Evolutionary conservation across 106 monocot genomes (phyloP).

Genomic region (Apostasia ramifera): DNA sequence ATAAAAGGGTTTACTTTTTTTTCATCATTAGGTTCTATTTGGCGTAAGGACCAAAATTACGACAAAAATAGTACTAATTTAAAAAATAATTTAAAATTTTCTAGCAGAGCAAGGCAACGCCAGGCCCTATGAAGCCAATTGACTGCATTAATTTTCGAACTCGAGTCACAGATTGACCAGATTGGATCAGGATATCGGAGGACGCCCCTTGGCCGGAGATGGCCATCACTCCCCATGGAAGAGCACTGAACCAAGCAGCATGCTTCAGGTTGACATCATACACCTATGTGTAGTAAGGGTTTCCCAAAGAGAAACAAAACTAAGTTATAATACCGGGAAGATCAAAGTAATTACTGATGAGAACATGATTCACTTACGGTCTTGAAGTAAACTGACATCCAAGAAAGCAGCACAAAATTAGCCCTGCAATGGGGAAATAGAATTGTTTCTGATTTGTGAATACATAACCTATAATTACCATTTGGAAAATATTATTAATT

Average conservation of each 20-base stretch:
- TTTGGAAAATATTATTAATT: too few relatives aligned
- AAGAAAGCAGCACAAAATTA: constrained; percentile 93
- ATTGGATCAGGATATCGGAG: constrained; percentile 74
- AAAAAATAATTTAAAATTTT: too few relatives aligned
- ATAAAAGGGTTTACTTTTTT: too few relatives aligned
- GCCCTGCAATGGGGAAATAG: constrained; percentile 37
- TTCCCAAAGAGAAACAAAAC: neutral
- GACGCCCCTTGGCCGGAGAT: constrained; percentile 75
- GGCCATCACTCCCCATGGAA: constrained; percentile 90
- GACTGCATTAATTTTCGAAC: constrained; percentile 94
- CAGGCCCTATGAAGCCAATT: constrained; percentile 86
- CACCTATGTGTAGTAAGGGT: constrained; percentile 33
- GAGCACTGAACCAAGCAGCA: constrained; percentile 96
- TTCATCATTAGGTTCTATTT: too few relatives aligned
- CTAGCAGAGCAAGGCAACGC: constrained; percentile 56
- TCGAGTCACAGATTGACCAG: constrained; percentile 37
- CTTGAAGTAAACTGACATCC: constrained; percentile 97
- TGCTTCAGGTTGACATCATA: constrained; percentile 84
- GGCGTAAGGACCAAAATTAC: too few relatives aligned
- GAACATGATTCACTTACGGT: constrained; percentile 42
- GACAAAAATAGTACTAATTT: too few relatives aligned
- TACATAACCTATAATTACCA: too few relatives aligned
- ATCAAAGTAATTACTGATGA: neutral
- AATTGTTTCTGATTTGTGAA: too few relatives aligned
- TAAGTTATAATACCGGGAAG: neutral